Evolutionary conservation across 176 grass and related monocot genomes (phyloP).

Genomic region (Phoenix roebelenii): DNA sequence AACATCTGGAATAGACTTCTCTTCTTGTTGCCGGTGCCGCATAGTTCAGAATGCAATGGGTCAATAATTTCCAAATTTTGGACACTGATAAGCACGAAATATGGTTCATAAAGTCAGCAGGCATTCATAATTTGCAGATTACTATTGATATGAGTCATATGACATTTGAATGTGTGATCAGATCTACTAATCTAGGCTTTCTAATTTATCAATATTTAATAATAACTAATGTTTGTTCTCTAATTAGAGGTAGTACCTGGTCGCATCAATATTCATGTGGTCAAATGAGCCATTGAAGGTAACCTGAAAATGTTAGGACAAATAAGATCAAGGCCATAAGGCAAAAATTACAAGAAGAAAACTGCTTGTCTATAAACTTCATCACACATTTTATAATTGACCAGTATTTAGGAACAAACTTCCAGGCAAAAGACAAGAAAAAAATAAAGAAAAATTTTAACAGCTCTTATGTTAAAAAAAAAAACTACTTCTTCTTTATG

Average conservation of each 20-base stretch:
- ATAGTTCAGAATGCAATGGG: slow-evolving; percentile 75
- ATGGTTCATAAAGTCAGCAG: neutral
- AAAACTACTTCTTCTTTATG: no score
- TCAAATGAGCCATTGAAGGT: slow-evolving; percentile 96
- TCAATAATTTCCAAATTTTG: slow-evolving; percentile 97
- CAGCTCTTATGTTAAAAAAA: no score
- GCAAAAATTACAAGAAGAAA: no score
- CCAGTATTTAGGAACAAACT: no score
- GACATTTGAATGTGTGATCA: neutral
- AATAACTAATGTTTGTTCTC: slow-evolving; percentile 4
- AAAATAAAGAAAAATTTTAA: no score
- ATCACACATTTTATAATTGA: no score
- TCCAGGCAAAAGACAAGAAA: no score
- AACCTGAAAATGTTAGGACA: slow-evolving; percentile 40
- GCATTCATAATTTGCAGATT: no score
- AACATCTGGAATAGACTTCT: slow-evolving; percentile 96
- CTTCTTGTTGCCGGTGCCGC: slow-evolving; percentile 79
- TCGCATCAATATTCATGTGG: slow-evolving; percentile 92
- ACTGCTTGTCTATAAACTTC: no score
- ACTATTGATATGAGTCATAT: slow-evolving; percentile 8
- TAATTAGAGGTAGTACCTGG: slow-evolving; percentile 44
- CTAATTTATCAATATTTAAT: no score
- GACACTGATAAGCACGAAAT: slow-evolving; percentile 42
- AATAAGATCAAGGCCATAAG: no score
- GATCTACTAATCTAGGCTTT: no score